Evolutionary conservation across 2,329 filamentous ascomycete species (phyloP).

Genomic region (Trichoderma pleuroti): DNA sequence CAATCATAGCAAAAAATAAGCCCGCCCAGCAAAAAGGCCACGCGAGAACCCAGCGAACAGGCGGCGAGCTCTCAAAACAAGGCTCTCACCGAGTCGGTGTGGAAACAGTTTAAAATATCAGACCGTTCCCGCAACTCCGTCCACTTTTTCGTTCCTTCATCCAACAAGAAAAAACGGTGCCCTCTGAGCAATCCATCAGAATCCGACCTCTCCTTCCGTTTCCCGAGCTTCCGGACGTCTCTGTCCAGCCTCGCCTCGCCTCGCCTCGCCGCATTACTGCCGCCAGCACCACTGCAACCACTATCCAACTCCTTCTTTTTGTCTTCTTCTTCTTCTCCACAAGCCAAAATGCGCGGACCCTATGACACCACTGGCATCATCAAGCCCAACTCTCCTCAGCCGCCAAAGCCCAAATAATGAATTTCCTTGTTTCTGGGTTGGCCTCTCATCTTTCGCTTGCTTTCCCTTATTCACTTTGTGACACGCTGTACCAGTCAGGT

Average conservation of each 20-base stretch:
- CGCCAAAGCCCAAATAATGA: slow-evolving; percentile 31
- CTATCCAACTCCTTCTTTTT: background rate
- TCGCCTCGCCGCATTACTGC: background rate
- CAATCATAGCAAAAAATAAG: slow-evolving; percentile 15
- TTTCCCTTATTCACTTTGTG: slow-evolving; percentile 1
- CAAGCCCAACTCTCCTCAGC: slow-evolving; percentile 37
- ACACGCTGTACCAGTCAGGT: slow-evolving; percentile 20
- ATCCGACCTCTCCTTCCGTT: slow-evolving; percentile 5
- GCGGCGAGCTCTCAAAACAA: slow-evolving; percentile 13
- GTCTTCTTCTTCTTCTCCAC: background rate
- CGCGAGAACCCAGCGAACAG: slow-evolving; percentile 13
- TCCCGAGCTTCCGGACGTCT: slow-evolving; percentile 8
- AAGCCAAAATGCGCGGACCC: slow-evolving; percentile 34
- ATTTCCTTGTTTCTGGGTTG: background rate
- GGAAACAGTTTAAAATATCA: slow-evolving; percentile 19
- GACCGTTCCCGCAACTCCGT: slow-evolving; percentile 15
- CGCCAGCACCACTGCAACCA: background rate
- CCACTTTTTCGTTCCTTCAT: slow-evolving; percentile 14
- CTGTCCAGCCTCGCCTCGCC: background rate
- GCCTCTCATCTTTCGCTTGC: background rate
- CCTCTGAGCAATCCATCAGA: slow-evolving; percentile 6
- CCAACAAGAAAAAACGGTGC: slow-evolving; percentile 15
- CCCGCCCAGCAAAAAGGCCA: slow-evolving; percentile 17
- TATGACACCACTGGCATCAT: slow-evolving; percentile 38
- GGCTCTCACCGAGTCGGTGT: slow-evolving; percentile 17